Evolutionary conservation across 306 rosid genomes (phyloP).

Genomic region (Adenanthera pavonina): DNA sequence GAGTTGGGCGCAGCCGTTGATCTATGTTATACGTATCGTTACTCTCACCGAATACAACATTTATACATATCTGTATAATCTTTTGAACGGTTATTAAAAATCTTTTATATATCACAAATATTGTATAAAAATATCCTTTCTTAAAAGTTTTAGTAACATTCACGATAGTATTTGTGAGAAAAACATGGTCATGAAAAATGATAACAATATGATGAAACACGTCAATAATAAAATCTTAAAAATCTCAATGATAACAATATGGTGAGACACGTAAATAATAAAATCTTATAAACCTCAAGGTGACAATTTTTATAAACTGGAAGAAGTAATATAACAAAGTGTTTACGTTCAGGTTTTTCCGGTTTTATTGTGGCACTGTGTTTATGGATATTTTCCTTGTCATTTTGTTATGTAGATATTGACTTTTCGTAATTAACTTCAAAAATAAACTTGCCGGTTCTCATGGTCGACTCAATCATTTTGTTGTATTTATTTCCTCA

Average conservation of each 20-base stretch:
- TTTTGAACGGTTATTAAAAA: not conserved
- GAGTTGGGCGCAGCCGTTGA: not conserved
- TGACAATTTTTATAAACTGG: too few relatives aligned
- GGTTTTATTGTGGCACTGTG: not conserved
- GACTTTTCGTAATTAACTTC: not conserved
- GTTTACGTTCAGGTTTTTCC: not conserved
- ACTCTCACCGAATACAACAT: too few relatives aligned
- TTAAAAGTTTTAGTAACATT: not conserved
- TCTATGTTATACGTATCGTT: not conserved
- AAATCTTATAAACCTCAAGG: too few relatives aligned
- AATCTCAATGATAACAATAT: too few relatives aligned
- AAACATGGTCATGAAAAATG: not conserved
- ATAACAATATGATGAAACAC: not conserved
- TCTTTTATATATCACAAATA: not conserved
- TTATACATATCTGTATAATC: not conserved
- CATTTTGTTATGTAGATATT: not conserved
- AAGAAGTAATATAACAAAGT: not conserved
- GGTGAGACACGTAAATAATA: too few relatives aligned
- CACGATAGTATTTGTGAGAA: too few relatives aligned
- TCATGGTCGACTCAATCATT: not conserved
- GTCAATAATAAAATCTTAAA: too few relatives aligned
- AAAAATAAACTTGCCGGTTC: not conserved
- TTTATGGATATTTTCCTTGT: not conserved
- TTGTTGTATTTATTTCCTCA: not conserved
- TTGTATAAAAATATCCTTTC: not conserved